Evolutionary conservation across 495 filamentous ascomycete genomes (phyloP), one percentile per base, ranked within the genome.

Genomic region (Xylaria sp.): DNA sequence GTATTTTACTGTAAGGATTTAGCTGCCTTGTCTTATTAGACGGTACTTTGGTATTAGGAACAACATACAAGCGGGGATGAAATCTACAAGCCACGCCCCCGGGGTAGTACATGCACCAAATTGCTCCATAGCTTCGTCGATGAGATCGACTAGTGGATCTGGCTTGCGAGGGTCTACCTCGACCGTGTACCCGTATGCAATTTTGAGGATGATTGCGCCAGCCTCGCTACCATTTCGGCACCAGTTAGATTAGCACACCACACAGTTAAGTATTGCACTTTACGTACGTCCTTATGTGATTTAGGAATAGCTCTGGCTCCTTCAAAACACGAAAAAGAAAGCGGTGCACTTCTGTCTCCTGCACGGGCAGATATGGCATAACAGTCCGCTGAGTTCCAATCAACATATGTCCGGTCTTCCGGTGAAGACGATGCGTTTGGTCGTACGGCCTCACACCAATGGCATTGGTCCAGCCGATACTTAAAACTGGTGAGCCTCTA

Each of bases 181-280:
- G 29, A 82, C 75, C 0, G 74, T 84, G 57, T 87, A 87, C 9
- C 82, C 84, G 61, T 87, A 87, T 7, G 74, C 73, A 11, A 83
- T 75, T 29, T 84, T 82, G 0, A 87, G 71, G 15, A 86, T 84
- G 12, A 86, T 69, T 0, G 76, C 80, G 8, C 79, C 83, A 8
- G 82, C 78, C 61, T 73, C 80, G 84, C 77, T 71, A 81, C 78
- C 15, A 72, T 68, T 1, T 77, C 67, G 66, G 83, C 31, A 48
- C 5, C 9, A 17, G 35, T 55, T 31, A 48, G 48, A 17, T 29
- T 52, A 44, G 4, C 41, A 35, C 21, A 43, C 19, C 9, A 48
- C 3, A 43, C n/a, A 48, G 19, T 24, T 3, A 14, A 21, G n/a
- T 2, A 26, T 5, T 7, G 26, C 9, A 15, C 2, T 12, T 61